Base-by-base conservation (phyloP, 1,139 yeast species). In the Kodamaea ohmeri region DNA sequence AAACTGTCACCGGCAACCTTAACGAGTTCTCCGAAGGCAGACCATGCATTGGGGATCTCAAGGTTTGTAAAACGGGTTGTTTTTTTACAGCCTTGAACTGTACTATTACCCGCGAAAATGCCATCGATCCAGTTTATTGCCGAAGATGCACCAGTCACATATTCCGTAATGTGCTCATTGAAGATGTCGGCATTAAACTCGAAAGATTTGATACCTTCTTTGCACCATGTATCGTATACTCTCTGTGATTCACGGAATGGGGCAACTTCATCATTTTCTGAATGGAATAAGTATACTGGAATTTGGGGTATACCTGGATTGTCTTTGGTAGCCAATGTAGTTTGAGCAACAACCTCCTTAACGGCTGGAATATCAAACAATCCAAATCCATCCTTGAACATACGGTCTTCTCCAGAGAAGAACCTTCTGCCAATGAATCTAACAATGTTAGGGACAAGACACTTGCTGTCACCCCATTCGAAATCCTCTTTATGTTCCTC, bases 201-300 rank as follows among this genome's bases (percentile, higher is more conserved):
- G 36, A 43, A 18, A 19, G 41, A 19, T 9, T 19, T 17, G 16
- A 37, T 42, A 3, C 65, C 67, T 44, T 53, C 47, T 3, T 43
- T 53, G 47, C 71, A 65, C 65, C 68, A 66, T 13, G 41, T 45
- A 11, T 60, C 49, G 40, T 55, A 65, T 3, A 52, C 58, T 36
- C 58, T 49, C 26, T 49, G 48, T 2, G 61, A 48, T 33, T 53
- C 53, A 3, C 35, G 37, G 36, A 47, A 53, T 4, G 69, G 69
- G 25, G 61, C 60, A 33, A 67, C 51, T 4, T 46, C 46, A 43
- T 65, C 72, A 3, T 51, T 35, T n/a, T 45, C 35, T 1, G 67
- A 66, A 38, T 66, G 71, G 49, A 55, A 64, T 12, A 63, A 48
- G 35, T 63, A 64, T 2, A 66, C 35, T 0, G 71, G 71, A n/a